These are phyloP conservation scores for Suhomyces chickasaworum DNA, from an alignment of 1,139 yeast species.

Conservation along the genomic window DNA sequence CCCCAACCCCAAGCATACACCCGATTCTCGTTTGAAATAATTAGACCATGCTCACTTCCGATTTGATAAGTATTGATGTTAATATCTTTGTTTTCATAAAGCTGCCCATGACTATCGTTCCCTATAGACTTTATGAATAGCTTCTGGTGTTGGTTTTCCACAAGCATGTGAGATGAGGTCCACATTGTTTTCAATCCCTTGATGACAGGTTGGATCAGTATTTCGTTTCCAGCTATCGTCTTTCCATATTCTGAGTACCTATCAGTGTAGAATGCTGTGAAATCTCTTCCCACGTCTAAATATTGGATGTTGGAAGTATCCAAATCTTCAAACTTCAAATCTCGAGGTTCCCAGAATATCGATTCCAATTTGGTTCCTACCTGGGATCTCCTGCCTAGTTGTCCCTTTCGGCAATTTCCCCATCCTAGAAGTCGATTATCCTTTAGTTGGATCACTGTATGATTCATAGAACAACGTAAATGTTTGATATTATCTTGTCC, in stretches of 20 bases:
- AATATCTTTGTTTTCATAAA: slow-evolving; percentile 31
- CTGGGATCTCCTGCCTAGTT: slow-evolving; percentile 42
- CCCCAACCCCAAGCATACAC: slow-evolving; percentile 97
- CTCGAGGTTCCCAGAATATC: slow-evolving; percentile 30
- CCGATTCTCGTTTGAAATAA: slow-evolving; percentile 28
- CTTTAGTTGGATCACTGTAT: slow-evolving; percentile 47
- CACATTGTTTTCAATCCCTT: slow-evolving; percentile 61
- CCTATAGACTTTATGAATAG: slow-evolving; percentile 54
- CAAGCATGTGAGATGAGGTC: slow-evolving; percentile 69
- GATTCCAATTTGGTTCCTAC: slow-evolving; percentile 21
- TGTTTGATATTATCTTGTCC: slow-evolving; percentile 18
- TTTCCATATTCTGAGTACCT: slow-evolving; percentile 9
- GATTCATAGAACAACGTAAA: slow-evolving; percentile 56
- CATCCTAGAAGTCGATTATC: slow-evolving; percentile 65
- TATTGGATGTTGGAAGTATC: slow-evolving; percentile 9
- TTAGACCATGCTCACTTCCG: slow-evolving; percentile 89
- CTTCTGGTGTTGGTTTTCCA: not conserved
- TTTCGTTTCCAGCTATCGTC: slow-evolving; percentile 3
- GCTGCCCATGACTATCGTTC: slow-evolving; percentile 76
- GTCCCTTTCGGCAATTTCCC: slow-evolving; percentile 83
- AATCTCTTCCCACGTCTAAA: slow-evolving; percentile 50
- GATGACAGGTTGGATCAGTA: not conserved
- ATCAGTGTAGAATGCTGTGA: slow-evolving; percentile 29
- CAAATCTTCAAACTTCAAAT: slow-evolving; percentile 21
- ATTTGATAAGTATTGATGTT: slow-evolving; percentile 33